Evolutionary conservation across 495 filamentous ascomycete species (phyloP).

Genomic region (Glonium stellatum): DNA sequence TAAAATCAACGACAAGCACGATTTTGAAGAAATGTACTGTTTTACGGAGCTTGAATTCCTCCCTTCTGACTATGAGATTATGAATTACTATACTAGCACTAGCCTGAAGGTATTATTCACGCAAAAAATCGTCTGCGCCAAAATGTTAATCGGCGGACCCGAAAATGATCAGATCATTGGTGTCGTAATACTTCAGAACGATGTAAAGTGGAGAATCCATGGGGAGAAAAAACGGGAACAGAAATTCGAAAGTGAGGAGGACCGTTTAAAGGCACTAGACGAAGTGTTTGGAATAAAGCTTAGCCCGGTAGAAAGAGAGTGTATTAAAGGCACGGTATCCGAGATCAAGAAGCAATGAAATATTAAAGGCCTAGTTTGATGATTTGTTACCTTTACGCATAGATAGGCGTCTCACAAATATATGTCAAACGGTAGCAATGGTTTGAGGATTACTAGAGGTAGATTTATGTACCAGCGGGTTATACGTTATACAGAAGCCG

Average conservation of each 20-base stretch:
- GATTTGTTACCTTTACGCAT: too few species aligned
- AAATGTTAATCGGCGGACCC: slow-evolving; percentile 45
- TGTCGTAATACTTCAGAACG: slow-evolving; percentile 48
- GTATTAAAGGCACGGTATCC: slow-evolving; percentile 27
- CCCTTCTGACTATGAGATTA: slow-evolving; percentile 55
- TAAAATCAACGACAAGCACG: slow-evolving; percentile 38
- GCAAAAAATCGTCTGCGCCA: slow-evolving; percentile 46
- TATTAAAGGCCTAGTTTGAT: too few species aligned
- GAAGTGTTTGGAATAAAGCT: slow-evolving; percentile 31
- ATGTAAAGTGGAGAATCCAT: slow-evolving; percentile 53
- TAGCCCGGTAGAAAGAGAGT: slow-evolving; percentile 27
- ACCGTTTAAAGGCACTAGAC: slow-evolving; percentile 30
- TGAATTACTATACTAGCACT: slow-evolving; percentile 53
- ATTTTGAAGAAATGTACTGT: slow-evolving; percentile 53
- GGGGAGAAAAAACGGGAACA: slow-evolving; percentile 37
- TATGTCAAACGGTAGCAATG: too few species aligned
- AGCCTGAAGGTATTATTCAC: slow-evolving; percentile 44
- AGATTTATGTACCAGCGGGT: not conserved
- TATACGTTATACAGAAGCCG: not conserved
- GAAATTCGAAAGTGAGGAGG: slow-evolving; percentile 30
- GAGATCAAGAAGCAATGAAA: slow-evolving; percentile 16
- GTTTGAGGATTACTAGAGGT: not conserved
- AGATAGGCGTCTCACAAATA: too few species aligned
- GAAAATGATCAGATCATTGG: slow-evolving; percentile 44
- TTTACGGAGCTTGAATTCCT: slow-evolving; percentile 58